Evolutionary conservation across 2,329 filamentous ascomycete genomes (phyloP).

Genomic region (Aspergillus sp.): DNA sequence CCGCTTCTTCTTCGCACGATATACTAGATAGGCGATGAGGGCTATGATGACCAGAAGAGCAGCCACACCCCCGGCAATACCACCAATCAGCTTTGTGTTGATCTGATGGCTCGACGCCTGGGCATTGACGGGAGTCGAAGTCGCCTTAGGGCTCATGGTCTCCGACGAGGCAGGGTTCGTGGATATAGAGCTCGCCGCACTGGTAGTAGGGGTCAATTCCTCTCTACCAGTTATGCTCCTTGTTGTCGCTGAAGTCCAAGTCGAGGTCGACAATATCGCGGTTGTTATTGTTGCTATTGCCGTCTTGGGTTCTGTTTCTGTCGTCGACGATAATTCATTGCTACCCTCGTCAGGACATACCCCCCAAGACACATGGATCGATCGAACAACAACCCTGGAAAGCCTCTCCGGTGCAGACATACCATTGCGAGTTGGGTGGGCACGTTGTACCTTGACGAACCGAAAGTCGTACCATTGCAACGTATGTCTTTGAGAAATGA

Average conservation of each 20-base stretch:
- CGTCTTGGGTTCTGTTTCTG: not conserved
- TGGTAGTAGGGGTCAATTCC: not conserved
- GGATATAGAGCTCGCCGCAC: not conserved
- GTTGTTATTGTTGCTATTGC: not conserved
- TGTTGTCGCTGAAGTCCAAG: not conserved
- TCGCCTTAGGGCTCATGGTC: not conserved
- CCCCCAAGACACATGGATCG: constrained; percentile 36
- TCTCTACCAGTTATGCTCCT: not conserved
- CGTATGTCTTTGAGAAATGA: not conserved
- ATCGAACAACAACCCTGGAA: constrained; percentile 40
- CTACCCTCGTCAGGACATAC: constrained; percentile 32
- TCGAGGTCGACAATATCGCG: not conserved
- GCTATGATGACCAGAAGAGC: constrained; percentile 8
- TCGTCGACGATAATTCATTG: constrained; percentile 7
- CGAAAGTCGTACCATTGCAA: constrained; percentile 16
- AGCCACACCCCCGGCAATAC: constrained; percentile 8
- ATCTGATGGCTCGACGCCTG: not conserved
- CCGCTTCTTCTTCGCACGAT: constrained; percentile 8
- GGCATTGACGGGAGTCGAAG: not conserved
- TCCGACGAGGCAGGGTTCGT: not conserved
- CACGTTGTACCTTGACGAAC: constrained; percentile 24
- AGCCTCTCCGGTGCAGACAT: constrained; percentile 30
- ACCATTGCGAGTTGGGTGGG: constrained; percentile 28
- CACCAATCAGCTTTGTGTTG: constrained; percentile 11
- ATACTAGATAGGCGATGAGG: constrained; percentile 13